Percentiles rank a stretch among this genome's conserved stretches.
These are phyloP conservation scores for Pestalotiopsis sp. DNA, from an alignment of 2,329 filamentous ascomycete genomes.

Conservation along the genomic window DNA sequence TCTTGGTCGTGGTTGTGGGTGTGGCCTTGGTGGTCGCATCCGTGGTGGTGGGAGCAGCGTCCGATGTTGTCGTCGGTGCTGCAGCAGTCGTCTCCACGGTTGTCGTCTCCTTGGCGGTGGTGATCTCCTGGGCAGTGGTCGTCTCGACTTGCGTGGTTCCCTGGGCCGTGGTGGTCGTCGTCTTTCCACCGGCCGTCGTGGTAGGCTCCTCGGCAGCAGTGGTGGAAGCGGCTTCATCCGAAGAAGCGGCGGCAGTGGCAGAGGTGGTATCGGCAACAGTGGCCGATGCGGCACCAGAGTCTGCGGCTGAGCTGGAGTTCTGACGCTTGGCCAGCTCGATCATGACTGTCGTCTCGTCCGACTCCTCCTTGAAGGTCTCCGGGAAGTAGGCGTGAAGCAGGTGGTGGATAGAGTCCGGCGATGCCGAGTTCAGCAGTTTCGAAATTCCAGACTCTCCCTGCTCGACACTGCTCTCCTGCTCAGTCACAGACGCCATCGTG, in stretches of 20 bases:
- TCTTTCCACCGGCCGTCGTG: neutral
- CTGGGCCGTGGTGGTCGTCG: slow-evolving; percentile 4
- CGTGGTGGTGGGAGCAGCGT: neutral
- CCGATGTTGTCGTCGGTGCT: neutral
- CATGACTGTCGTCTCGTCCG: slow-evolving; percentile 70
- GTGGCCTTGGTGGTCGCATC: slow-evolving; percentile 13
- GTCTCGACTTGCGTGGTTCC: neutral
- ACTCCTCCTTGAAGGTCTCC: slow-evolving; percentile 67
- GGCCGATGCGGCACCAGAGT: slow-evolving; percentile 19
- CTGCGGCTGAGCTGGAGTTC: slow-evolving; percentile 33
- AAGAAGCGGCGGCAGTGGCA: neutral
- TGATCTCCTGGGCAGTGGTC: slow-evolving; percentile 10
- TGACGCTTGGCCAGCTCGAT: slow-evolving; percentile 67
- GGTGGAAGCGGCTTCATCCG: slow-evolving; percentile 9
- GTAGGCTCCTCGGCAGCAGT: neutral
- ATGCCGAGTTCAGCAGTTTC: slow-evolving; percentile 57
- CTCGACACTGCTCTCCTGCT: slow-evolving; percentile 18
- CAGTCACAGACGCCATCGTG: slow-evolving; percentile 30
- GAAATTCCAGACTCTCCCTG: slow-evolving; percentile 45
- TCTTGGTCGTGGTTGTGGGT: neutral
- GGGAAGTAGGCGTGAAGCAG: slow-evolving; percentile 67
- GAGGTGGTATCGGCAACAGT: neutral
- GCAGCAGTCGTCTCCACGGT: neutral
- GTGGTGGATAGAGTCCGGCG: slow-evolving; percentile 64
- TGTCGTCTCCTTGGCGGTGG: slow-evolving; percentile 19